These are phyloP conservation scores for Starmerella floricola DNA, from an alignment of 805 yeast genomes.

Conservation along the genomic window DNA sequence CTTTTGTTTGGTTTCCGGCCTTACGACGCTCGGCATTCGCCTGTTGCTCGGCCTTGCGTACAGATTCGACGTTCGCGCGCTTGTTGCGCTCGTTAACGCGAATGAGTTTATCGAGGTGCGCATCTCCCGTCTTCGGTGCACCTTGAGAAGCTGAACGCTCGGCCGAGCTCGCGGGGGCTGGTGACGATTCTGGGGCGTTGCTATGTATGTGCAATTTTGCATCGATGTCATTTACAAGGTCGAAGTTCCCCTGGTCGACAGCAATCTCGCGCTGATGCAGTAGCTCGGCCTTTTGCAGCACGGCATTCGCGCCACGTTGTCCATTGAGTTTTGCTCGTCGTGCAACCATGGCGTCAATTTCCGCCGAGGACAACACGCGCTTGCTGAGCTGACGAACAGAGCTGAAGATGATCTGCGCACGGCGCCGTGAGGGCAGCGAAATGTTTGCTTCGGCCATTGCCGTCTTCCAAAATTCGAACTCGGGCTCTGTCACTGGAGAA, in stretches of 20 bases:
- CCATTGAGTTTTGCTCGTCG: conserved; percentile 54
- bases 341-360: conserved; percentile 66
- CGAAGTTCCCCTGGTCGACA: conserved; percentile 32
- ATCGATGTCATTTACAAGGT: conserved; percentile 28
- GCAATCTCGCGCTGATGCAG: conserved; percentile 70
- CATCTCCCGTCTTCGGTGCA: background rate
- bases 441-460: conserved; percentile 49
- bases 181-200: background rate
- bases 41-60: conserved; percentile 66
- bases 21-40: conserved; percentile 45
- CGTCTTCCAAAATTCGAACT: conserved; percentile 55
- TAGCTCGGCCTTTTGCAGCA: conserved; percentile 57
- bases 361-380: conserved; percentile 52
- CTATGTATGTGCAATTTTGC: conserved; percentile 22
- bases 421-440: conserved; percentile 49
- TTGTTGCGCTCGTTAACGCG: conserved; percentile 75
- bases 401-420: conserved; percentile 50
- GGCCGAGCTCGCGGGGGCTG: background rate
- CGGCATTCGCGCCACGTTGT: conserved; percentile 58
- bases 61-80: conserved; percentile 59
- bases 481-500: conserved; percentile 54
- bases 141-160: background rate
- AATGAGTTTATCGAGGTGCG: conserved; percentile 7
- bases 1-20: conserved; percentile 25
- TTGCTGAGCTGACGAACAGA: conserved; percentile 53